phyloP scores from a whole-genome alignment of 2,329 filamentous ascomycete species.

The Sclerotinia sclerotiorum region DNA sequence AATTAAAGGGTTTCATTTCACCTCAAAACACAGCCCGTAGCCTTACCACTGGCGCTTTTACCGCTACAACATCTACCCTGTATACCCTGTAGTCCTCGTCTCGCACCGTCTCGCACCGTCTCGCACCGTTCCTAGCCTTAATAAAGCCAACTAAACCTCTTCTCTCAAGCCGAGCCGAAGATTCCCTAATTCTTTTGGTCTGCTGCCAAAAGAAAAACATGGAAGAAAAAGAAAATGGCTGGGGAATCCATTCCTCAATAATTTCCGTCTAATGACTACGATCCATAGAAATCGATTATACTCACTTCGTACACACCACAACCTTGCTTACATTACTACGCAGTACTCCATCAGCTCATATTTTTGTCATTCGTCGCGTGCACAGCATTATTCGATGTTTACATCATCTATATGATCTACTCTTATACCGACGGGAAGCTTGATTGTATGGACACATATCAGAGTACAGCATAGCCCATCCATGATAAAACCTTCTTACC shows the following conservation, averaged over 20 bases:
- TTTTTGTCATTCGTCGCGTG: background rate
- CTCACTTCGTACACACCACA: background rate
- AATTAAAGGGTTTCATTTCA: too few relatives aligned
- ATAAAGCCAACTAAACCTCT: background rate
- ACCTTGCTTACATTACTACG: background rate
- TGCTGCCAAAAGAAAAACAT: background rate
- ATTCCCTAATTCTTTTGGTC: background rate
- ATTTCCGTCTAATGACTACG: background rate
- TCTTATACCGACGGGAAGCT: slow-evolving; percentile 14
- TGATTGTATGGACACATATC: background rate
- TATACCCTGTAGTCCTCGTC: too few relatives aligned
- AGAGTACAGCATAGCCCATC: background rate
- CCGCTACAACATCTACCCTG: too few relatives aligned
- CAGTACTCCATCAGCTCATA: background rate
- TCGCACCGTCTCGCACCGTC: too few relatives aligned
- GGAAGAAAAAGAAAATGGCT: slow-evolving; percentile 10
- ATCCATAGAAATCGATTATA: slow-evolving; percentile 1
- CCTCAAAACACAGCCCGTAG: too few relatives aligned
- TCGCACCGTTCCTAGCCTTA: background rate
- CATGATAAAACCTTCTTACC: background rate
- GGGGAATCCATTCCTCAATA: slow-evolving; percentile 12
- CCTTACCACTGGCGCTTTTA: too few relatives aligned
- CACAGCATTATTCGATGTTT: background rate
- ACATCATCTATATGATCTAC: background rate
- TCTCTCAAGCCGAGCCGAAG: background rate